phyloP scores from a whole-genome alignment of 441 rosid genomes.

The Kokia cookei region DNA sequence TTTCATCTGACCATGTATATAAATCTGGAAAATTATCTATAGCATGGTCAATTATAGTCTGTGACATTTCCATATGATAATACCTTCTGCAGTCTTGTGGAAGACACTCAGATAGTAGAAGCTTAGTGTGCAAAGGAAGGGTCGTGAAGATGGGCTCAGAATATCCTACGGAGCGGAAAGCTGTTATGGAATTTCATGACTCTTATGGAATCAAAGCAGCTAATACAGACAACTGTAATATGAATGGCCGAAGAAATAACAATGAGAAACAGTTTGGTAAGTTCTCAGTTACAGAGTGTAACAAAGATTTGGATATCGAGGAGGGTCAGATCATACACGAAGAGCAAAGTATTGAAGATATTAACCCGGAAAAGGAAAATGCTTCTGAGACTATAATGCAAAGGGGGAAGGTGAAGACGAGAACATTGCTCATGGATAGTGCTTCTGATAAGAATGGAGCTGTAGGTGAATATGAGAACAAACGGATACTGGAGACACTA shows the following conservation, averaged over 20 bases:
- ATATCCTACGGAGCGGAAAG: conserved; percentile 9
- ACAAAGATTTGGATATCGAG: conserved; percentile 27
- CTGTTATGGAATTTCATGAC: conserved; percentile 7
- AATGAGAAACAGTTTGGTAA: conserved; percentile 16
- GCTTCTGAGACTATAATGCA: conserved; percentile 7
- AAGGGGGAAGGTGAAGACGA: not conserved
- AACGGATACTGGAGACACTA: conserved; percentile 33
- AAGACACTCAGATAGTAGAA: conserved; percentile 17
- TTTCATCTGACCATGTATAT: not conserved
- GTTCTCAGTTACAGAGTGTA: conserved; percentile 6
- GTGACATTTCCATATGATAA: conserved; percentile 18
- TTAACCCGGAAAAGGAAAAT: conserved; percentile 10
- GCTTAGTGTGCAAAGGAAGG: conserved; percentile 7
- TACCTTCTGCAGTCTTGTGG: conserved; percentile 29
- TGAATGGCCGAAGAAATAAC: not conserved
- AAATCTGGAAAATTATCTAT: not conserved
- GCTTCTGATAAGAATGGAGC: conserved; percentile 10
- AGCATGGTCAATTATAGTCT: not conserved
- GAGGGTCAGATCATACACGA: conserved; percentile 39
- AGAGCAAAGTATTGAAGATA: conserved; percentile 9
- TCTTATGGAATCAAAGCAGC: conserved; percentile 10
- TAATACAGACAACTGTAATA: not conserved
- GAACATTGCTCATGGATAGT: conserved; percentile 4
- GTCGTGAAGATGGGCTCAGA: conserved; percentile 15
- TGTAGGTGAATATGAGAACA: conserved; percentile 23